phyloP scores from a whole-genome alignment of 441 rosid genomes.

The Erodium trifolium region DNA sequence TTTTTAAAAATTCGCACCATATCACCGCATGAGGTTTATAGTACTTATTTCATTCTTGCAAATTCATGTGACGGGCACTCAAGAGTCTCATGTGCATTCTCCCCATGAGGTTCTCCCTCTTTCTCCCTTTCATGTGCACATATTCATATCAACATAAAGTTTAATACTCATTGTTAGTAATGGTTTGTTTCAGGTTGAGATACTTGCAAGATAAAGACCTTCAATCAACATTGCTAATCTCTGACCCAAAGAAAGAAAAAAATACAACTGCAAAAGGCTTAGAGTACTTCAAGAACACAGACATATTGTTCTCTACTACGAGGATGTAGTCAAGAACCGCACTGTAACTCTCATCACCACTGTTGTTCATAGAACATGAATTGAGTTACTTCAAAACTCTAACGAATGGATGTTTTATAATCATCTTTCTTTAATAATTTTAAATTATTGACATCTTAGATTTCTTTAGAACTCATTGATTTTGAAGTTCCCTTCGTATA shows the following conservation, averaged over 20 bases:
- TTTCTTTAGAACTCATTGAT: too few relatives aligned
- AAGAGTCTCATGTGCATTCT: conserved; percentile 93
- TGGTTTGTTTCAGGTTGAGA: conserved; percentile 64
- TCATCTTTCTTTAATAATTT: too few relatives aligned
- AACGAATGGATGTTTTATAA: too few relatives aligned
- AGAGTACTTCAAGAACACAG: conserved; percentile 72
- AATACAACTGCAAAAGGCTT: conserved; percentile 60
- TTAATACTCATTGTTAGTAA: conserved; percentile 11
- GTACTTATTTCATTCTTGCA: too few relatives aligned
- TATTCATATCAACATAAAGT: not conserved
- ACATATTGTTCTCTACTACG: conserved; percentile 71
- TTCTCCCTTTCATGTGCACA: not conserved
- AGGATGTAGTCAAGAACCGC: conserved; percentile 70
- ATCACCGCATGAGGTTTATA: too few relatives aligned
- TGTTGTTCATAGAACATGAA: not conserved
- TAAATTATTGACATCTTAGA: too few relatives aligned
- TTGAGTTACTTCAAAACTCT: not conserved
- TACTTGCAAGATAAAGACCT: conserved; percentile 84
- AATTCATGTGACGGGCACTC: conserved; percentile 90
- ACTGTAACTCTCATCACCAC: conserved; percentile 39
- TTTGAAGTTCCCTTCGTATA: too few relatives aligned
- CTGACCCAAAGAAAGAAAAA: conserved; percentile 55
- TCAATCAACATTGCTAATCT: conserved; percentile 45
- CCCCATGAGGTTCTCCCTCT: conserved; percentile 49
- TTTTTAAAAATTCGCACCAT: too few relatives aligned